Percentiles rank a stretch among this genome's conserved stretches.
Evolutionary conservation across 129 eudicot species (phyloP).

Genomic region (Arctium minus): DNA sequence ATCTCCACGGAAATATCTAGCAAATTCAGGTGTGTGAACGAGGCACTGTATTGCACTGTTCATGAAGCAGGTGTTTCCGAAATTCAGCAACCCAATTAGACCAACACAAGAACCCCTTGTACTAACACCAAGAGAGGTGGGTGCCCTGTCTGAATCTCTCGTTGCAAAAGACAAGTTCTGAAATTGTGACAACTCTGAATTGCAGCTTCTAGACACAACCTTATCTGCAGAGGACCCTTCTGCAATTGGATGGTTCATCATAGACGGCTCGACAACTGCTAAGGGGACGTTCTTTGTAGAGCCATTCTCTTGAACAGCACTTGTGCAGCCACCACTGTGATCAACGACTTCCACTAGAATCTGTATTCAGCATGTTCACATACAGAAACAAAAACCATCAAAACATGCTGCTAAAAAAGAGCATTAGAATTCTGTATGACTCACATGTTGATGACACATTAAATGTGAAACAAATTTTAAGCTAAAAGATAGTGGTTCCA

Average conservation of each 20-base stretch:
- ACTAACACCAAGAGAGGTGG: constrained; percentile 51
- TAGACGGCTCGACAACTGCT: constrained; percentile 46
- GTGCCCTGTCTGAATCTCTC: constrained; percentile 42
- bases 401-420: background rate
- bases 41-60: constrained; percentile 96
- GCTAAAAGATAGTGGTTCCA: background rate
- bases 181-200: constrained; percentile 38
- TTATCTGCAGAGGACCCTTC: constrained; percentile 62
- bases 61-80: constrained; percentile 96
- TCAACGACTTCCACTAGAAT: constrained; percentile 80
- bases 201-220: constrained; percentile 50
- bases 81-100: constrained; percentile 77
- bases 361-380: constrained; percentile 48
- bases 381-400: background rate
- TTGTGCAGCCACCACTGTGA: constrained; percentile 30
- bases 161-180: constrained; percentile 39
- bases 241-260: constrained; percentile 38
- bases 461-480: background rate
- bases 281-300: constrained; percentile 37
- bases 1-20: constrained; percentile 75
- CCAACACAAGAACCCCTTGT: constrained; percentile 83
- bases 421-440: background rate
- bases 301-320: constrained; percentile 47
- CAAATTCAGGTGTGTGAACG: constrained; percentile 93
- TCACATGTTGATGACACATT: background rate